Percentiles rank a stretch among this genome's conserved stretches.
Conservation (phyloP, 495 filamentous ascomycete genomes). For the Lasiosphaeria miniovina region DNA sequence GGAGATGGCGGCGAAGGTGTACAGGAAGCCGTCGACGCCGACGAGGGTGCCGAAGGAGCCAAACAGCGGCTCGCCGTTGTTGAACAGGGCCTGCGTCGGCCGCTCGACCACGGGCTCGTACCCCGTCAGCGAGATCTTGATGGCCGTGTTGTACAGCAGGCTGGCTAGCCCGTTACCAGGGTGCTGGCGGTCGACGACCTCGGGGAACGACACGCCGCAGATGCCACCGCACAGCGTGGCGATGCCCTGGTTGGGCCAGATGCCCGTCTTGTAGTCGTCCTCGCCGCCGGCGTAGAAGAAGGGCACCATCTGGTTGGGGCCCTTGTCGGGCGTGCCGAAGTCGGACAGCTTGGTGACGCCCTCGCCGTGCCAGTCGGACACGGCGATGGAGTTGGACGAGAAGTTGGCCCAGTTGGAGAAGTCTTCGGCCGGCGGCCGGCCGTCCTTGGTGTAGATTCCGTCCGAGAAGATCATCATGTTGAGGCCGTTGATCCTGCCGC, state of each 20-base stretch:
- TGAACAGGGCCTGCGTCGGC: background rate
- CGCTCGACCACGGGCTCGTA: background rate
- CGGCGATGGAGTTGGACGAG: background rate
- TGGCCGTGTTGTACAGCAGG: background rate
- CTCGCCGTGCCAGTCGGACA: background rate
- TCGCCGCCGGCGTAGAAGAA: background rate
- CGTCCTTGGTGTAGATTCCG: background rate
- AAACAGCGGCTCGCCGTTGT: background rate
- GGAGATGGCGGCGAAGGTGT: background rate
- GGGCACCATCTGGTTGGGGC: background rate
- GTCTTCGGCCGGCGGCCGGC: background rate
- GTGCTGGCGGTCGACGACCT: background rate
- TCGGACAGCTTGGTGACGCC: background rate
- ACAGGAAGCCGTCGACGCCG: background rate
- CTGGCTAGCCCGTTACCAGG: background rate
- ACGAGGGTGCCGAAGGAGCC: background rate
- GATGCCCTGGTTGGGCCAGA: background rate
- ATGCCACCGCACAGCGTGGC: background rate
- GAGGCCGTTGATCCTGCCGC: background rate
- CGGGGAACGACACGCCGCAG: constrained; percentile 1
- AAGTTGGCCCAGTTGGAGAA: background rate
- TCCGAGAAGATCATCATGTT: constrained; percentile 2
- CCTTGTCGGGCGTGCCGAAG: background rate
- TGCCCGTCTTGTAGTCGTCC: background rate
- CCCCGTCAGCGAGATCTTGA: background rate